These are phyloP conservation scores for Solanum piurae DNA, from an alignment of 257 asterid species.

Conservation along the genomic window DNA sequence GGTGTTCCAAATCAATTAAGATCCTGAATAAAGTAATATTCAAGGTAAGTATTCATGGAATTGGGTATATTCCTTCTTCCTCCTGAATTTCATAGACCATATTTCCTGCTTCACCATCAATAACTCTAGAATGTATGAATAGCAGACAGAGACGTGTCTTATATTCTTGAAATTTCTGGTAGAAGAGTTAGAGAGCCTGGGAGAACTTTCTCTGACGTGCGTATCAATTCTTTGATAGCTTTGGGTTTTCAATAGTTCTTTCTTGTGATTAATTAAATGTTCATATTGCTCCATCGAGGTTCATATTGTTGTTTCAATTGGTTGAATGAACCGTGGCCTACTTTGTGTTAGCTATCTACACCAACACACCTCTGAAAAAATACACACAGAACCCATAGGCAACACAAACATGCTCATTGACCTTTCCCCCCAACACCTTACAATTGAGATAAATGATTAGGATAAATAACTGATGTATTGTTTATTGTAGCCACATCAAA, in stretches of 20 bases:
- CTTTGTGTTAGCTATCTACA: neutral
- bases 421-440: neutral
- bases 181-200: slow-evolving; percentile 78
- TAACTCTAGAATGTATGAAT: too few species aligned
- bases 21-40: too few species aligned
- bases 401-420: neutral
- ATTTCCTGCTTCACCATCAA: too few species aligned
- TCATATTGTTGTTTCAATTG: neutral
- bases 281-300: neutral
- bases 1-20: too few species aligned
- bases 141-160: slow-evolving; percentile 39
- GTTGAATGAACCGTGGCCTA: neutral
- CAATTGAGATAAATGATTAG: neutral
- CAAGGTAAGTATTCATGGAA: too few species aligned
- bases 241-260: neutral
- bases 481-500: neutral
- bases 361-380: neutral
- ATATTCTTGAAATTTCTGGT: slow-evolving; percentile 71
- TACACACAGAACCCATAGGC: neutral
- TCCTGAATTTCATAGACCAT: too few species aligned
- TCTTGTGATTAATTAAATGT: neutral
- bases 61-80: too few species aligned
- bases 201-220: slow-evolving; percentile 95
- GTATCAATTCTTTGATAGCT: slow-evolving; percentile 1
- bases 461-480: neutral